Evolutionary conservation across 1,284 basidiomycete genomes (phyloP).

Genomic region (Cerioporus squamosus): DNA sequence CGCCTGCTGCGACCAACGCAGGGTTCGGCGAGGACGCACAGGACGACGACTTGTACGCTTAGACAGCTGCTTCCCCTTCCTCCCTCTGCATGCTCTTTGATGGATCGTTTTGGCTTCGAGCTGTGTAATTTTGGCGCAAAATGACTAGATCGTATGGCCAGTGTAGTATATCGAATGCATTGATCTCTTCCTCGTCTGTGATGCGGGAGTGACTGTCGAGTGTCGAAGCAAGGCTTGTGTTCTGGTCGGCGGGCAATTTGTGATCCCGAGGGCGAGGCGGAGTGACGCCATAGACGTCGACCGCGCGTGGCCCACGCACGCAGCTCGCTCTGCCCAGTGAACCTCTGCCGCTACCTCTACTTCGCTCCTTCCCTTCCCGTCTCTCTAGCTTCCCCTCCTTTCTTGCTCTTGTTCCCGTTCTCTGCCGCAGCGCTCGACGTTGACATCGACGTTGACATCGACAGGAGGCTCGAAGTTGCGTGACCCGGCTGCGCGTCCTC

Average conservation of each 20-base stretch:
- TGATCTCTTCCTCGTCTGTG: not conserved
- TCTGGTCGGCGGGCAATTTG: not conserved
- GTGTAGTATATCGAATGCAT: slow-evolving; percentile 26
- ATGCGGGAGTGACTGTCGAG: not conserved
- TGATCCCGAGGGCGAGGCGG: not conserved
- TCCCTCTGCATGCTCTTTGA: not conserved
- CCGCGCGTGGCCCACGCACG: not conserved
- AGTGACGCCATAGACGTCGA: slow-evolving; percentile 20
- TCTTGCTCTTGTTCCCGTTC: not conserved
- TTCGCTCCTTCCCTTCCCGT: not conserved
- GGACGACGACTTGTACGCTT: slow-evolving; percentile 91
- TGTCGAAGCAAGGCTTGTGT: too few relatives aligned
- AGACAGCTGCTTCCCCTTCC: slow-evolving; percentile 21
- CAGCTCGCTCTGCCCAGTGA: not conserved
- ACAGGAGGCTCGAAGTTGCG: not conserved
- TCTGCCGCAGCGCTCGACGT: not conserved
- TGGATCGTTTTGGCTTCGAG: slow-evolving; percentile 16
- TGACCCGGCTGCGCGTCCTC: not conserved
- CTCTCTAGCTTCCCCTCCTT: not conserved
- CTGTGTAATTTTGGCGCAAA: slow-evolving; percentile 19
- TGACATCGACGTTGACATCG: not conserved
- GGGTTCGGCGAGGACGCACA: slow-evolving; percentile 82
- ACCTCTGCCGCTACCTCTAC: not conserved
- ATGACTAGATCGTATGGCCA: slow-evolving; percentile 21
- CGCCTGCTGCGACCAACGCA: slow-evolving; percentile 59